A percentile compares a stretch with the other conserved stretches of the same genome.
Evolutionary conservation across 768 basidiomycete species (phyloP).

Genomic region (Holtermannia corniformis): DNA sequence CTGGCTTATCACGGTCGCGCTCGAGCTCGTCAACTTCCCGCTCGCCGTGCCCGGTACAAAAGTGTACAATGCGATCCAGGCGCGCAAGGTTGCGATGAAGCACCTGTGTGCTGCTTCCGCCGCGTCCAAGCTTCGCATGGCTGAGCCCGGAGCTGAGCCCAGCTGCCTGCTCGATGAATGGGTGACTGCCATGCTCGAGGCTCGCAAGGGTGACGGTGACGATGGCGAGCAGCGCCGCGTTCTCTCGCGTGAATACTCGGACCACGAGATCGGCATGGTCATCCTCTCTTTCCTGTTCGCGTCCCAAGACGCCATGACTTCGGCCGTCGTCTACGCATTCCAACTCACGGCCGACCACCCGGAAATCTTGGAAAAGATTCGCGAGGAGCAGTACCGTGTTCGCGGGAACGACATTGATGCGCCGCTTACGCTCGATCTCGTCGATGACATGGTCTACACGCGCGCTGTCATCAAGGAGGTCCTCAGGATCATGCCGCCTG

Average conservation of each 20-base stretch:
- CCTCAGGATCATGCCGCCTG: constrained; percentile 81
- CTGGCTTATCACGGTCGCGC: constrained; percentile 88
- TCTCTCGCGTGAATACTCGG: constrained; percentile 60
- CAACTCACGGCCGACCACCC: constrained; percentile 93
- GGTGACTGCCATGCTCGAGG: constrained; percentile 63
- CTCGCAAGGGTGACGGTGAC: constrained; percentile 28
- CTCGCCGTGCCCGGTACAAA: constrained; percentile 91
- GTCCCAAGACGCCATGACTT: constrained; percentile 96
- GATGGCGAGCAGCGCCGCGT: constrained; percentile 56
- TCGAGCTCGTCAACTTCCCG: constrained; percentile 98
- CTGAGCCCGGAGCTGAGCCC: constrained; percentile 59
- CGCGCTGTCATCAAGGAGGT: constrained; percentile 90
- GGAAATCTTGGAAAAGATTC: constrained; percentile 73
- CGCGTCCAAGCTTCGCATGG: constrained; percentile 72
- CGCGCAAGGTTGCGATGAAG: constrained; percentile 69
- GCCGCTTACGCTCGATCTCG: constrained; percentile 72
- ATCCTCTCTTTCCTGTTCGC: constrained; percentile 94
- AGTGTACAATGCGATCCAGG: constrained; percentile 83
- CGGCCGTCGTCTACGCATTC: constrained; percentile 89
- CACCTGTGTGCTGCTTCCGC: constrained; percentile 62
- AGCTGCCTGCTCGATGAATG: constrained; percentile 89
- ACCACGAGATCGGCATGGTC: constrained; percentile 94
- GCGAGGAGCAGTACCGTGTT: constrained; percentile 78
- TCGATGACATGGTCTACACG: constrained; percentile 88
- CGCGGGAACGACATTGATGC: constrained; percentile 66